Evolutionary conservation across 1,284 basidiomycete species (phyloP).

Genomic region (Cutaneotrichosporon sp.): DNA sequence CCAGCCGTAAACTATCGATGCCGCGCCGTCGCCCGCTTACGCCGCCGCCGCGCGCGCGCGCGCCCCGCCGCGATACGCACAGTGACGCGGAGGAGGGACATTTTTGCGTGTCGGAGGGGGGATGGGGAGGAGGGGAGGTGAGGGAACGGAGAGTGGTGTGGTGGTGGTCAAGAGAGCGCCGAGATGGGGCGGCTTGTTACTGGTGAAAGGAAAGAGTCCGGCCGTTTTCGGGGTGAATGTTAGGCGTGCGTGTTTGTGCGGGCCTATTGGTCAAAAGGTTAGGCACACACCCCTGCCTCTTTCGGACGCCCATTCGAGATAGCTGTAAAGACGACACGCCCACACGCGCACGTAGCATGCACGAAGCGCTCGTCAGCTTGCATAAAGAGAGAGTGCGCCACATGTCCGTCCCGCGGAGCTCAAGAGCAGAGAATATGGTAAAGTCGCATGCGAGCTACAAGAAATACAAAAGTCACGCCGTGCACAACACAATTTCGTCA

Average conservation of each 20-base stretch:
- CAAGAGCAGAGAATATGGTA: no score
- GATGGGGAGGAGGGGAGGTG: background rate
- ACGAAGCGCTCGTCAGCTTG: background rate
- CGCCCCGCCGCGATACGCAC: slow-evolving; percentile 21
- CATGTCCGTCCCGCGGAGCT: no score
- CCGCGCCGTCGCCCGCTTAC: background rate
- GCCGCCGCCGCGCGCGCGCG: background rate
- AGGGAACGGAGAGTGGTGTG: background rate
- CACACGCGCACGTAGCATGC: no score
- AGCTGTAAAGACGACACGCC: no score
- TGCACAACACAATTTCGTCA: no score
- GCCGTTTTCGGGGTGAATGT: slow-evolving; percentile 4
- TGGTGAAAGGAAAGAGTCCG: background rate
- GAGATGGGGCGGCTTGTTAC: background rate
- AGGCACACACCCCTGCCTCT: background rate
- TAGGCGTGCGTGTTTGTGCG: background rate
- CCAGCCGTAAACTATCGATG: no score
- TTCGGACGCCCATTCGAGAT: no score
- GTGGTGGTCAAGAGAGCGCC: background rate
- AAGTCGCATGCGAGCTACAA: no score
- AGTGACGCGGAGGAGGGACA: slow-evolving; percentile 43
- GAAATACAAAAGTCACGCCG: no score
- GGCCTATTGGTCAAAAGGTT: background rate
- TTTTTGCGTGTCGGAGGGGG: slow-evolving; percentile 25
- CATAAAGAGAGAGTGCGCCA: no score